phyloP scores from a whole-genome alignment of 2,329 filamentous ascomycete genomes.

The Pezicula carpinea region DNA sequence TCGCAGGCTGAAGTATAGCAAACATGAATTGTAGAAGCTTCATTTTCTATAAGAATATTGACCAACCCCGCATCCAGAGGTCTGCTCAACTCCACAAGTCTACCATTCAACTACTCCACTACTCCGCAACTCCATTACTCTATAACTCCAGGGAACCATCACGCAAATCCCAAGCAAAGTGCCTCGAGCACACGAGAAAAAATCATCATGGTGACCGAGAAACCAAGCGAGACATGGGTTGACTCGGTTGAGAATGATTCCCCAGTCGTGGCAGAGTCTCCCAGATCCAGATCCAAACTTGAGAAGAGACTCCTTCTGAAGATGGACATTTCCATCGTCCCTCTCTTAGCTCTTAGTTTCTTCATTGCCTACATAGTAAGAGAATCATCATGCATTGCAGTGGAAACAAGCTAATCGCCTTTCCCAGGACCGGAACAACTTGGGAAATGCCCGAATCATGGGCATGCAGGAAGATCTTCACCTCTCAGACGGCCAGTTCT shows the following conservation, averaged over 20 bases:
- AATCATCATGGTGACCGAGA: constrained; percentile 1
- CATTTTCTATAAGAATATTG: no score
- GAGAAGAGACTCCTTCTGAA: constrained; percentile 10
- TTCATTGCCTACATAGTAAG: constrained; percentile 11
- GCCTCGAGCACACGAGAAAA: no score
- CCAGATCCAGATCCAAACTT: constrained; percentile 2
- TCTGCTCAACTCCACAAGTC: no score
- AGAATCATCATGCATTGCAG: not conserved
- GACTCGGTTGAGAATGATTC: not conserved
- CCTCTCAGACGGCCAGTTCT: constrained; percentile 7
- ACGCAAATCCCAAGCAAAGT: no score
- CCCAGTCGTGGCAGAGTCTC: not conserved
- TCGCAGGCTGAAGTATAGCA: no score
- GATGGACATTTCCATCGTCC: constrained; percentile 6
- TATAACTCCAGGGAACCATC: no score
- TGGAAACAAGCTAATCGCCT: not conserved
- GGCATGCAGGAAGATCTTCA: constrained; percentile 13
- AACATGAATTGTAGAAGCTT: no score
- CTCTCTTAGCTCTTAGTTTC: constrained; percentile 6
- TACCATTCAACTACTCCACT: no score
- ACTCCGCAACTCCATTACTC: no score
- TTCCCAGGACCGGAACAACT: constrained; percentile 4
- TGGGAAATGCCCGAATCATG: constrained; percentile 16
- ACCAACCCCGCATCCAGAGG: no score
- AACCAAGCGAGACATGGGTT: constrained; percentile 4